Evolutionary conservation across 768 basidiomycete genomes (phyloP), one percentile per base, ranked within the genome.

Genomic region (Pholiota microspora): DNA sequence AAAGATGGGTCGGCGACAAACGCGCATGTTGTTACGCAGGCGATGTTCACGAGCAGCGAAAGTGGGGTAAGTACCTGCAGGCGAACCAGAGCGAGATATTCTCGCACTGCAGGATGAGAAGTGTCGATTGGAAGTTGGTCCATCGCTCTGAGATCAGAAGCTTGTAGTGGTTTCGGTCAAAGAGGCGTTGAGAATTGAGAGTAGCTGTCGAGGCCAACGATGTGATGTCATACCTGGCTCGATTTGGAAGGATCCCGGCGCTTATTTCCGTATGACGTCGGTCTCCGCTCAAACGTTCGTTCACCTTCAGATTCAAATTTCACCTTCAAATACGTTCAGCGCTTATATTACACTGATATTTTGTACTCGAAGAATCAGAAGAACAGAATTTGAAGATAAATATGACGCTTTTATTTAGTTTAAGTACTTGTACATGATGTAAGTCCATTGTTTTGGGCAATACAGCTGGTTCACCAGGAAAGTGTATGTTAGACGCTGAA

Each of bases 51-150:
- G 59, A 94, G 77, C 7, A 96, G 76, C 1, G 89, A 88, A 0
- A 96, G 74, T 0, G 94, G 94, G 0, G 93, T 93, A 44, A 94
- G 72, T 18, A 96, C 90, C 67, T 97, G 94, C 3, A 97, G 79
- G 74, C 89, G 71, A 7, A 86, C 73, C 8, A 91, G 84, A 2
- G 85, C 70, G 35, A 90, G 73, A 65, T 85, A 88, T 2, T 90
- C 83, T 34, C 76, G 76, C 8, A 90, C 77, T 2, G 78, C 81
- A 0, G 88, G 86, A 59, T 84, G 78, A 2, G 73, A 73, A 29
- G 76, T 72, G 68, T 88, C 86, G 12, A 87, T 54, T 0, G 85
- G 85, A 0, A 86, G 69, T 1, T 72, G 61, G 28, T 81, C 81
- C 85, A 86, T 86, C 40, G 40, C 23, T 8, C 12, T 2, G 40